Evolutionary conservation across 2,329 filamentous ascomycete species (phyloP).

Genomic region (Ploettnerulaceae sp.): DNA sequence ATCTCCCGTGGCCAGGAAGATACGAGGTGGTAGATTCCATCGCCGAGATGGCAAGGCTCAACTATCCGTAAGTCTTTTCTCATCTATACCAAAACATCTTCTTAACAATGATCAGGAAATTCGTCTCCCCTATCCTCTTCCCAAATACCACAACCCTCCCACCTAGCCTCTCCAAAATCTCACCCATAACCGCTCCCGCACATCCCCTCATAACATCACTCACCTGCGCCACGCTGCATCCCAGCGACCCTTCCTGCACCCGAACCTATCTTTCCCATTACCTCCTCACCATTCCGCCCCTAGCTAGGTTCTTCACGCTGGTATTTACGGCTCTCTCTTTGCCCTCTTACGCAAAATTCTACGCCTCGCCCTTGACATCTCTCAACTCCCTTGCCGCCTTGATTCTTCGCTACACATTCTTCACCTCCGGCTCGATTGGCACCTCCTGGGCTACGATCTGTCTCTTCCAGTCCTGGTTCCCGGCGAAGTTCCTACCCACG

Average conservation of each 20-base stretch:
- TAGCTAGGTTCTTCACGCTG: slow-evolving; percentile 73
- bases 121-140: slow-evolving; percentile 81
- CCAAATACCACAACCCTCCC: slow-evolving; percentile 66
- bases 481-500: slow-evolving; percentile 67
- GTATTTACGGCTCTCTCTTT: slow-evolving; percentile 65
- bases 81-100: slow-evolving; percentile 8
- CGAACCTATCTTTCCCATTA: slow-evolving; percentile 86
- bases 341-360: slow-evolving; percentile 61
- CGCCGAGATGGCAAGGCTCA: slow-evolving; percentile 71
- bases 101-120: slow-evolving; percentile 49
- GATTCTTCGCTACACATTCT: slow-evolving; percentile 70
- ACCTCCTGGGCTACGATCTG: slow-evolving; percentile 87
- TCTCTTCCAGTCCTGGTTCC: slow-evolving; percentile 77
- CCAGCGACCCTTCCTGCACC: slow-evolving; percentile 79
- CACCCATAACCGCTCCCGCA: slow-evolving; percentile 74
- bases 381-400: slow-evolving; percentile 61
- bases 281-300: slow-evolving; percentile 72
- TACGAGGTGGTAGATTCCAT: slow-evolving; percentile 77
- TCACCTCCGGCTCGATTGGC: slow-evolving; percentile 77
- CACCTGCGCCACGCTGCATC: slow-evolving; percentile 86
- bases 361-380: slow-evolving; percentile 63
- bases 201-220: slow-evolving; percentile 82
- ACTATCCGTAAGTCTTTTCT: slow-evolving; percentile 66
- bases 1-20: slow-evolving; percentile 68
- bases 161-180: slow-evolving; percentile 59